Conservation (phyloP, 176 grass and related monocot species). For the Oryza officinalis region DNA sequence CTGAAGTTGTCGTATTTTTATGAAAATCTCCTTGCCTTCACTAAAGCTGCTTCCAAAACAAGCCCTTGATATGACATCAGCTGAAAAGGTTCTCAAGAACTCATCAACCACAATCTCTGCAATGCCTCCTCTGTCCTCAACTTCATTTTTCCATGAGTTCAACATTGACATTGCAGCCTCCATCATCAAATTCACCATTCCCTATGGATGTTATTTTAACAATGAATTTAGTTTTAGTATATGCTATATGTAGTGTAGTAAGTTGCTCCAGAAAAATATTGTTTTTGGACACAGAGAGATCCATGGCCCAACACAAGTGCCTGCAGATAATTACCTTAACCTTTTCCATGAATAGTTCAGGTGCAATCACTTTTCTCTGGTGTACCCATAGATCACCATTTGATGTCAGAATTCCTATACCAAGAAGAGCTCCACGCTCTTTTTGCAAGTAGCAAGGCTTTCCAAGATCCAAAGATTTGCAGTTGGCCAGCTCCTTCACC, state of each 20-base stretch:
- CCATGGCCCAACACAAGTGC: neutral
- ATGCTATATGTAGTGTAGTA: neutral
- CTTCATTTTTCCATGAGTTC: conserved; percentile 49
- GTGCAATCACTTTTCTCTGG: conserved; percentile 69
- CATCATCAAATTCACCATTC: conserved; percentile 63
- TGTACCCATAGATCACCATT: conserved; percentile 71
- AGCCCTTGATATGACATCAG: conserved; percentile 72
- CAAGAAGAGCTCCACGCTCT: conserved; percentile 61
- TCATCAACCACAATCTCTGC: conserved; percentile 70
- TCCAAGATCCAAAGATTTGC: conserved; percentile 68
- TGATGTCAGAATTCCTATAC: conserved; percentile 63
- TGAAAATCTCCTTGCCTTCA: conserved; percentile 72
- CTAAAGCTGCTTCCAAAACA: conserved; percentile 72
- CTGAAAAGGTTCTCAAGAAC: conserved; percentile 72
- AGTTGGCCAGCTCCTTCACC: conserved; percentile 64
- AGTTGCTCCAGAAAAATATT: neutral
- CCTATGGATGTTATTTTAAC: conserved; percentile 33
- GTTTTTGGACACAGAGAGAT: neutral
- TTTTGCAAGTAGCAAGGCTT: conserved; percentile 62
- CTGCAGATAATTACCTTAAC: conserved; percentile 63
- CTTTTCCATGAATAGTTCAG: conserved; percentile 88
- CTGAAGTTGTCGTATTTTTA: conserved; percentile 66
- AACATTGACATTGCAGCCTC: conserved; percentile 48
- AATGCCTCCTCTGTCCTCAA: conserved; percentile 47
- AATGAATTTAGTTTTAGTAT: neutral